Evolutionary conservation across 306 rosid species (phyloP).

Genomic region (Dryas drummondii): DNA sequence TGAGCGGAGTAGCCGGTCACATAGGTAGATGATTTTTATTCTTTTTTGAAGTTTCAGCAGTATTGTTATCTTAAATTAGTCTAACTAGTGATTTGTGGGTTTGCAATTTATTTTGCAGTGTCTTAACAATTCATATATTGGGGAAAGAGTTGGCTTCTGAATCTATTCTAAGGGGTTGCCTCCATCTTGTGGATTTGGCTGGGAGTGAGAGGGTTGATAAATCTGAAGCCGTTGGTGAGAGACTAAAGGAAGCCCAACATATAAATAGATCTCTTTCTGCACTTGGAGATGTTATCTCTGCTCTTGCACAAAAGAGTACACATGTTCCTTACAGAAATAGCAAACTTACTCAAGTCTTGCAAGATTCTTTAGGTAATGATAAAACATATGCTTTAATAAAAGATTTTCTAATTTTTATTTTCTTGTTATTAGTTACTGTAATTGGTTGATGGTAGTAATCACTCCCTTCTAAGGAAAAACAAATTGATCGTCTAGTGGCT

Average conservation of each 20-base stretch:
- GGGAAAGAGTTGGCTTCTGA: constrained; percentile 77
- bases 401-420: neutral
- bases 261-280: constrained; percentile 97
- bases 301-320: constrained; percentile 90
- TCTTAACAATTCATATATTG: constrained; percentile 82
- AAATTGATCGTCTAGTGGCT: too few relatives aligned
- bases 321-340: constrained; percentile 96
- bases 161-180: constrained; percentile 79
- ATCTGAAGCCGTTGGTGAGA: constrained; percentile 95
- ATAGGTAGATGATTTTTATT: constrained; percentile 48
- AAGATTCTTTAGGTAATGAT: constrained; percentile 85
- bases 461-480: too few relatives aligned
- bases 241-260: constrained; percentile 94
- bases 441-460: too few relatives aligned
- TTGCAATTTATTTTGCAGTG: constrained; percentile 50
- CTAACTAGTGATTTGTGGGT: constrained; percentile 11
- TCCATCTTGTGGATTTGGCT: constrained; percentile 96
- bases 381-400: neutral
- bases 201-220: constrained; percentile 97
- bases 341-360: constrained; percentile 94
- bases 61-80: neutral
- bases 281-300: constrained; percentile 91
- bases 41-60: constrained; percentile 6
- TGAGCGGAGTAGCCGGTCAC: constrained; percentile 96
- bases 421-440: neutral